Base-by-base conservation (phyloP, 1,139 yeast species). In the Geotrichum aggregatum region DNA sequence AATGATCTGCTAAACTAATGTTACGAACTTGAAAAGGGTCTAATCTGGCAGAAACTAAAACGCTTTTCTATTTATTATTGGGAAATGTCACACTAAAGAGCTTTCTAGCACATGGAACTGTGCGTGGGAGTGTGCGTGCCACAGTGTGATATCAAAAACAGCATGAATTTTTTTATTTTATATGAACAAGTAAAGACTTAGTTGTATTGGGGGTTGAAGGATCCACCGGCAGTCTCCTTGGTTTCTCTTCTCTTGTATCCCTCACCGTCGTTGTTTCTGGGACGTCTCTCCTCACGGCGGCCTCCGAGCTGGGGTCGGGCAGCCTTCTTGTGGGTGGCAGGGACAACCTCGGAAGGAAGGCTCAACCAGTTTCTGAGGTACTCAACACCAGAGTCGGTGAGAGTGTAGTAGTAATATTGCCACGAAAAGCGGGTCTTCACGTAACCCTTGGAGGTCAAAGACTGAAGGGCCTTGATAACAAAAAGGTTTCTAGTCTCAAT, bases 381-480 rank as follows among this genome's bases (percentile, higher is more conserved):
- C 74, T 89, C 96, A 65, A 94, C 94, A 84, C 99, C 99, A 79
- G 87, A 97, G 76, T 94, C 98, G 74, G 98, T 92, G 76, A 94
- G 87, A 83, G 98, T 89, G 95, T 94, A 94, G 96, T 94, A 94
- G 82, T 92, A 94, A 84, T 88, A 88, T 86, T 91, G 97, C 99
- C 99, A 92, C 72, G 98, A 92, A 86, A 92, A 92, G 80, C 91
- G 98, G 71, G 99, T 92, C 87, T 91, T 89, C 78, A 92, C 98
- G 84, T 73, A 92, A 76, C 99, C 99, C 80, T 85, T 89, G 67
- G 98, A 92, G 74, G 96, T 89, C 77, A 92, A 87, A 63, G 98
- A 91, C 83, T 92, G 99, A 77, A 94, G 86, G 73, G 98, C 98
- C 87, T 92, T 92, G 83, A 92, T 89, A 76, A 92, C 99, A 75